phyloP scores from a whole-genome alignment of 1,284 basidiomycete genomes.

The Tremellales sp. region DNA sequence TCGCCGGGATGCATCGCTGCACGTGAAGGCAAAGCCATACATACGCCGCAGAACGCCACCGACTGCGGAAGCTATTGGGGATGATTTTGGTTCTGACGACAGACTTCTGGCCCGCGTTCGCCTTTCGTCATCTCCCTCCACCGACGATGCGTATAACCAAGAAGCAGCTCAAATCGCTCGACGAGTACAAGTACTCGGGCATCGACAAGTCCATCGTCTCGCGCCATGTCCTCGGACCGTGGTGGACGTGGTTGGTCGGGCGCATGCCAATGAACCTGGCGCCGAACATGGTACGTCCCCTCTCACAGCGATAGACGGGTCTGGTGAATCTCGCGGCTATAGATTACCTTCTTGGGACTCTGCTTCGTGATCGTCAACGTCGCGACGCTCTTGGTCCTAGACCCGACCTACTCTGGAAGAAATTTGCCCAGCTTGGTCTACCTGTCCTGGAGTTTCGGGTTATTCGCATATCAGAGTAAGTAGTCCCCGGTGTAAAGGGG shows the following conservation, averaged over 20 bases:
- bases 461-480: constrained; percentile 89
- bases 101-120: too few relatives aligned
- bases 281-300: constrained; percentile 73
- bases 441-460: constrained; percentile 81
- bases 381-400: constrained; percentile 72
- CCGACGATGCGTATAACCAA: constrained; percentile 44
- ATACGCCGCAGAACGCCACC: too few relatives aligned
- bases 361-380: constrained; percentile 81
- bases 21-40: too few relatives aligned
- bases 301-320: background rate
- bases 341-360: constrained; percentile 83
- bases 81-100: too few relatives aligned
- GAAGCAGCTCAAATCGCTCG: constrained; percentile 50
- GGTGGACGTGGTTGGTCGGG: constrained; percentile 92
- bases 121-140: background rate
- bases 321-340: background rate
- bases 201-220: constrained; percentile 53
- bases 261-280: constrained; percentile 84
- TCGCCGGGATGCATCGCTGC: background rate
- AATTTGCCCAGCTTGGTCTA: constrained; percentile 80
- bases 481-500: constrained; percentile 51
- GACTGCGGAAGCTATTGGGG: too few relatives aligned
- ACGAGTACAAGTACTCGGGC: constrained; percentile 58
- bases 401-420: constrained; percentile 65
- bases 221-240: constrained; percentile 68